Base-by-base conservation (phyloP, 805 yeast genomes). In the Saccharomycopsis lassenensis region DNA sequence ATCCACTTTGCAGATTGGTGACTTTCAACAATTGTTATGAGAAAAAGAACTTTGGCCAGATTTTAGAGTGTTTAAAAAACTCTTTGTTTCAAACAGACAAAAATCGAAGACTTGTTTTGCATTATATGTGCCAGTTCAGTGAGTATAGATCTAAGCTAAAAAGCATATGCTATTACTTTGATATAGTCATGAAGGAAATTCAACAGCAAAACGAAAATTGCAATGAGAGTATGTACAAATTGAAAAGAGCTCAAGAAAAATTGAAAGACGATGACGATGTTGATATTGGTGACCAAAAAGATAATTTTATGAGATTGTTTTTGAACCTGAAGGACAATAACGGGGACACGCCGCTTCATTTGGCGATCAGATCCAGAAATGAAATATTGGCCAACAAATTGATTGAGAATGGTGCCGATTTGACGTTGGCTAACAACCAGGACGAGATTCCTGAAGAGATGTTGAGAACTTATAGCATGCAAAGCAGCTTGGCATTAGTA, bases 281-380 rank as follows among this genome's bases (percentile, higher is more conserved):
- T 21, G 23, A 14, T 22, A 31, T 41, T 14, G 40, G 39, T 10
- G 30, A 26, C n/a, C 40, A 39, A 15, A 38, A 63, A 33, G 59
- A 59, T 33, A 59, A 64, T 15, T 48, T 74, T 33, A 64, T 77
- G 29, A 68, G 70, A 33, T 70, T 76, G 45, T 61, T 80, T 27
- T 52, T 80, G 20, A 81, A 84, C 50, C 86, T 77, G 48, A 83
- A 74, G 51, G 97, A 91, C 55, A 66, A 64, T 16, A 67, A 74
- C 42, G 96, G 96, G 4, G 84, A 86, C 47, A 84, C 95, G 0
- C 84, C 93, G 5, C 59, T 86, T 33, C 94, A 85, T 49, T 61
- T 89, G 30, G 86, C 94, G 0, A 71, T 74, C 11, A 63, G 73
- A 24, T 59, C 71, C 6, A 68, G 69, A 3, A 70, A 77, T 35